Evolutionary conservation across 768 basidiomycete species (phyloP), one percentile per base, ranked within the genome.

Genomic region (Calocera viscosa): DNA sequence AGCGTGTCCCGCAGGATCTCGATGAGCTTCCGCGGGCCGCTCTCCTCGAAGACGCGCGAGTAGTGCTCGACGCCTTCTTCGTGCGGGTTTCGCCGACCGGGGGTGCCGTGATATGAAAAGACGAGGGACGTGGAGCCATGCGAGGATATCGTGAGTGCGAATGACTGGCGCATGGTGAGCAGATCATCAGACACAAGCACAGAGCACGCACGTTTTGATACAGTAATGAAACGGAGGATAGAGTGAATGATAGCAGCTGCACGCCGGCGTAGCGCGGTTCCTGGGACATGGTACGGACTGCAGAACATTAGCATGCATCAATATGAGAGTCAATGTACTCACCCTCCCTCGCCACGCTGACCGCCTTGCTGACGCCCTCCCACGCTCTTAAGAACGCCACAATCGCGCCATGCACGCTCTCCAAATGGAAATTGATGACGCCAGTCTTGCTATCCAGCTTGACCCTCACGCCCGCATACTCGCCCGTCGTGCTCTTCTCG

Each of bases 1-100:
- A 94, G 77, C 0, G 90, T 92, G 69, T 88, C 83, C 38, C 89
- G 81, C 17, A 94, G 79, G 33, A 91, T 76, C 24, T 80, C 81
- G 30, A 90, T 86, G 24, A 91, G 80, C 39, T 82, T 80, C 67
- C 86, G 84, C 33, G 53, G 53, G 11, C 53, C 53, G 22, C 53
- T 60, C 30, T 60, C 53, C 19, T 60, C 53, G 53, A 60, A 60
- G 5, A 60, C 53, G 30, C 53, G 53, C 16, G 53, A 60, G 30
- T 60, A 60, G 53, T 60, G 53, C 14, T 60, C 53, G 24, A 60
- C 26, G 14, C 53, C 53, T 60, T 60, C 53, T 19, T 60, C 53
- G 30, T 60, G 53, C 14, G 53, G 53, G 30, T 60, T 60, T 28
- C 53, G 53, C 24, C 53, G 53, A 16, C 53, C 53, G 53, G 53